Conservation (phyloP, 2,329 filamentous ascomycete genomes). For the Chalaropsis ovoidea region DNA sequence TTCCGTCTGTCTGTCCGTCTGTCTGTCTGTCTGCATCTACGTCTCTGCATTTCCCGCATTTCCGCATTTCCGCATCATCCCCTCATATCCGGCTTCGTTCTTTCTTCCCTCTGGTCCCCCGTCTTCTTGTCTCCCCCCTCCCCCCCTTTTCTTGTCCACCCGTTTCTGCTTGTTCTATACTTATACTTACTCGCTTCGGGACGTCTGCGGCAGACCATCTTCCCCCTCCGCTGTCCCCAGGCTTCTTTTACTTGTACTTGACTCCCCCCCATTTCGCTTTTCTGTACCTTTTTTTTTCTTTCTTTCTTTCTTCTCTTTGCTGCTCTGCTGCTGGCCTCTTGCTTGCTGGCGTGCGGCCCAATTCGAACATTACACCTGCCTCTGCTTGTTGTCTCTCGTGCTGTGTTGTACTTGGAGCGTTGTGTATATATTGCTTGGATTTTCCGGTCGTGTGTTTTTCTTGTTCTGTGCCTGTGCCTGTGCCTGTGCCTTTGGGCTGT, state of each 20-base stretch:
- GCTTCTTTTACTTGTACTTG: not conserved
- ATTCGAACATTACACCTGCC: too few relatives aligned
- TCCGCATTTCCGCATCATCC: conserved; percentile 5
- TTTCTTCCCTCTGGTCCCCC: not conserved
- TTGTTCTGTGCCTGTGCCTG: not conserved
- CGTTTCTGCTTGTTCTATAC: too few relatives aligned
- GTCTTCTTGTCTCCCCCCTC: not conserved
- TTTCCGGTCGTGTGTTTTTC: not conserved
- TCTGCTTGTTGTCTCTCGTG: too few relatives aligned
- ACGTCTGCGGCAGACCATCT: too few relatives aligned
- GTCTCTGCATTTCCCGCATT: not conserved
- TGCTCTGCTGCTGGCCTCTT: too few relatives aligned
- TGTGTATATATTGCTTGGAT: conserved; percentile 1
- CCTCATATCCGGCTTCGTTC: not conserved
- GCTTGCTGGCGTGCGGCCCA: too few relatives aligned
- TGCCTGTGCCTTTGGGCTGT: not conserved
- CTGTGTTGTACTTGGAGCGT: not conserved
- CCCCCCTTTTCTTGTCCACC: not conserved
- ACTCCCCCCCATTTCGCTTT: too few relatives aligned
- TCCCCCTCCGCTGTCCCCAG: not conserved
- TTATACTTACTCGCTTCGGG: too few relatives aligned
- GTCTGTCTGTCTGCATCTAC: not conserved
- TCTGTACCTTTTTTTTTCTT: too few relatives aligned
- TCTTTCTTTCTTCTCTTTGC: not conserved
- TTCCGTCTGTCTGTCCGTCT: conserved; percentile 3